A percentile compares a stretch with the other conserved stretches of the same genome.
Conservation (phyloP, 192 early-diverging fungal genomes). For the Linnemannia schmuckeri region DNA sequence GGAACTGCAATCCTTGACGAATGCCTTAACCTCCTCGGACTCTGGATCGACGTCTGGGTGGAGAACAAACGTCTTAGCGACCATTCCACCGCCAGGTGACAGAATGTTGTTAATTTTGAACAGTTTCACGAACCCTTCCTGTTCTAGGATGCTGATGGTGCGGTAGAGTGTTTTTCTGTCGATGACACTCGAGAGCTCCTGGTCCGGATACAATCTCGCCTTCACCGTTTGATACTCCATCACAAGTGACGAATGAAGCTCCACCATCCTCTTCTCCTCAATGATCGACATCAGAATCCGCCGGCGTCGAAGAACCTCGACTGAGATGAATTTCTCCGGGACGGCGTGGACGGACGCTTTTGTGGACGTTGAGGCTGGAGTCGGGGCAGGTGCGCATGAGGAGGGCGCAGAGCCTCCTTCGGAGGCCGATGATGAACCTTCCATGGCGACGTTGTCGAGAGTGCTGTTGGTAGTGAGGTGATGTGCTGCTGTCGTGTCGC, state of each 20-base stretch:
- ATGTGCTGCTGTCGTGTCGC: conserved; percentile 12
- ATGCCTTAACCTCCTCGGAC: conserved; percentile 58
- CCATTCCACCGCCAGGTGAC: conserved; percentile 56
- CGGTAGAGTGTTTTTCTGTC: conserved; percentile 70
- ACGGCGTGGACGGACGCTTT: not conserved
- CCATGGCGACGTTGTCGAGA: not conserved
- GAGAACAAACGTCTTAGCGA: conserved; percentile 60
- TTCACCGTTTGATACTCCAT: conserved; percentile 49
- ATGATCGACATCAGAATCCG: conserved; percentile 49
- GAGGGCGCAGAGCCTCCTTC: not conserved
- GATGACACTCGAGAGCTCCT: conserved; percentile 45
- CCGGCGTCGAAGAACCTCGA: conserved; percentile 33
- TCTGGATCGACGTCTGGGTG: conserved; percentile 53
- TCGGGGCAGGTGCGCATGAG: not conserved
- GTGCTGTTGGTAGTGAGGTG: not conserved
- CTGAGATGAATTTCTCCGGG: conserved; percentile 38
- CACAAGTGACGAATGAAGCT: conserved; percentile 46
- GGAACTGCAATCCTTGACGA: conserved; percentile 57
- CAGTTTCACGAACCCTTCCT: conserved; percentile 56
- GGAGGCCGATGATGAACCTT: not conserved
- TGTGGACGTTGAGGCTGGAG: not conserved
- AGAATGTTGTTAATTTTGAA: conserved; percentile 61
- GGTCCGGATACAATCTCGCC: conserved; percentile 16
- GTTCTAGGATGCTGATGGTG: conserved; percentile 58
- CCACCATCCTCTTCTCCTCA: conserved; percentile 55